Conservation (phyloP, 2,329 filamentous ascomycete genomes). For the Cercospora sp. region DNA sequence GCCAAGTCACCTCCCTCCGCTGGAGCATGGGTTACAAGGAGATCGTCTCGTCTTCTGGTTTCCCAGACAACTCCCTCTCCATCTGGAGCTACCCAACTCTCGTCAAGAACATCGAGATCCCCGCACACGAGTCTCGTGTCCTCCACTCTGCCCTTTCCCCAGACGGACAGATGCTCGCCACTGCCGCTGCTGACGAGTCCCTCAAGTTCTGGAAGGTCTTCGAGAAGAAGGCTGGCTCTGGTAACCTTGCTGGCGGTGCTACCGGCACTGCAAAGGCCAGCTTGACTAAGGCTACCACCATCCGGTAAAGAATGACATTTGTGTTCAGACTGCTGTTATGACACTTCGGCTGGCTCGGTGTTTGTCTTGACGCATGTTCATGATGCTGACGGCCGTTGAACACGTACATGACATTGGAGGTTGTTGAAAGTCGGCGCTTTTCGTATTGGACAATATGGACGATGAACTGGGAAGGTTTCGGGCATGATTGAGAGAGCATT, state of each 20-base stretch:
- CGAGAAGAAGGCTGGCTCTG: conserved; percentile 88
- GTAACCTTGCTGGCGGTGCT: conserved; percentile 63
- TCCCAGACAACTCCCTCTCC: conserved; percentile 98
- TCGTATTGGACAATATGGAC: background rate
- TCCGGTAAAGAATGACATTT: conserved; percentile 28
- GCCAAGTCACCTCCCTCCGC: conserved; percentile 91
- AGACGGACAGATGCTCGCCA: conserved; percentile 96
- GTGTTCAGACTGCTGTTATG: background rate
- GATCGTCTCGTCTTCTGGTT: conserved; percentile 95
- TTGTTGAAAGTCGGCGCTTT: background rate
- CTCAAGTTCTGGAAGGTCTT: conserved; percentile 99
- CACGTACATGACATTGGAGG: background rate
- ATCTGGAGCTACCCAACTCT: conserved; percentile 99
- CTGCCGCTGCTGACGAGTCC: conserved; percentile 91
- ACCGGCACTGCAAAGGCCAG: conserved; percentile 73
- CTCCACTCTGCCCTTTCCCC: conserved; percentile 96
- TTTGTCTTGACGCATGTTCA: conserved; percentile 1
- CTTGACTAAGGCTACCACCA: conserved; percentile 91
- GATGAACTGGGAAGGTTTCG: background rate
- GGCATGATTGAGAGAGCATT: conserved; percentile 2
- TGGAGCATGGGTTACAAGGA: conserved; percentile 98
- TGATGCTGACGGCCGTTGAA: conserved; percentile 8
- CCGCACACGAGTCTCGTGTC: conserved; percentile 93
- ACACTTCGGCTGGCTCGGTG: background rate
- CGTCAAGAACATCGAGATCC: conserved; percentile 96